Conservation (phyloP, 1,139 yeast species). For the Saccharomyces hybrid region DNA sequence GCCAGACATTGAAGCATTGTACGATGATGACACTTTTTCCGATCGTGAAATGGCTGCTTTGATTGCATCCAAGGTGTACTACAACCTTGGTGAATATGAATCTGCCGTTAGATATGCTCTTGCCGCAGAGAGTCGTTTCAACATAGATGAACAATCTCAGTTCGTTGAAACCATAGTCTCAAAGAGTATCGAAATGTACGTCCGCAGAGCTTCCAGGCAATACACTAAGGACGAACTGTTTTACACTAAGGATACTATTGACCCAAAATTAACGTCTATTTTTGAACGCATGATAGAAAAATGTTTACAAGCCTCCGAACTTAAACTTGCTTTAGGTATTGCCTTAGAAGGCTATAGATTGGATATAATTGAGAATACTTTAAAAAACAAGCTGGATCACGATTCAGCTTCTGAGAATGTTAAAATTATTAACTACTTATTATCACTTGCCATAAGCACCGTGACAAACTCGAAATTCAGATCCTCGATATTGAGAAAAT, state of each 20-base stretch:
- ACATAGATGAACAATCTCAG: conserved; percentile 68
- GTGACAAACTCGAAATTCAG: conserved; percentile 62
- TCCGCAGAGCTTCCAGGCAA: conserved; percentile 50
- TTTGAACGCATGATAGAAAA: conserved; percentile 83
- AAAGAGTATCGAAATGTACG: conserved; percentile 81
- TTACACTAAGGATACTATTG: conserved; percentile 35
- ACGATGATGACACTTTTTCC: conserved; percentile 74
- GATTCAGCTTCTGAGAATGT: conserved; percentile 44
- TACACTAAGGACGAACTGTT: conserved; percentile 35
- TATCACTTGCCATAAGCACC: conserved; percentile 63
- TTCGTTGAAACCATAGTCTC: conserved; percentile 90
- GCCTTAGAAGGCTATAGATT: conserved; percentile 82
- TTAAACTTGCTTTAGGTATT: conserved; percentile 80
- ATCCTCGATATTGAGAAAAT: conserved; percentile 49
- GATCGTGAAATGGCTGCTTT: conserved; percentile 82
- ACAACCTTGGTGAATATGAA: conserved; percentile 89
- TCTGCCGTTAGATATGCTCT: conserved; percentile 84
- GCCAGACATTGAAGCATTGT: conserved; percentile 78
- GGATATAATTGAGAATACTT: conserved; percentile 65
- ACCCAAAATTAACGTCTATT: conserved; percentile 54
- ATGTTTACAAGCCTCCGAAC: conserved; percentile 65
- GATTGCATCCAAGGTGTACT: conserved; percentile 88
- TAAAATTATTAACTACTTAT: conserved; percentile 60
- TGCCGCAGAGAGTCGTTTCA: conserved; percentile 67
- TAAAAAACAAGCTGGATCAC: conserved; percentile 40